Conservation (phyloP, 345 rosid genomes). For the Melastoma malabathricum region DNA sequence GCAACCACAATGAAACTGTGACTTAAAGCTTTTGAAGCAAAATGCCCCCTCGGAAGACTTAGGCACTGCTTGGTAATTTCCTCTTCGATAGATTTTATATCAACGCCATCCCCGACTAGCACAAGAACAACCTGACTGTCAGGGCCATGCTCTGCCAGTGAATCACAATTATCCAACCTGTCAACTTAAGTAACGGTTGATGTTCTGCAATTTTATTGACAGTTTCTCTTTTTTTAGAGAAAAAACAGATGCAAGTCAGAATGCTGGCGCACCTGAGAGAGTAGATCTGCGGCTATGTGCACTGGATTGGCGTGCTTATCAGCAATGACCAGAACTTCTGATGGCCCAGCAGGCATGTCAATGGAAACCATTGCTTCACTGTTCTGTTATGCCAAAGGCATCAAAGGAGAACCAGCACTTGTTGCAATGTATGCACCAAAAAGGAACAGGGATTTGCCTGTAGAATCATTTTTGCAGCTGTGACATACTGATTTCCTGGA, state of each 20-base stretch:
- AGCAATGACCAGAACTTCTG: constrained; percentile 88
- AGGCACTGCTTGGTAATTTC: constrained; percentile 65
- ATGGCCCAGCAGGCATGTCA: constrained; percentile 99
- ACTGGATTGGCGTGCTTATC: constrained; percentile 69
- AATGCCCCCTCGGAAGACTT: constrained; percentile 68
- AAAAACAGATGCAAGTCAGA: neutral
- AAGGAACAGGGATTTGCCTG: constrained; percentile 12
- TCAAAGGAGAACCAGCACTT: neutral
- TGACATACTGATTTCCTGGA: constrained; percentile 92
- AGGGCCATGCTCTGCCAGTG: constrained; percentile 96
- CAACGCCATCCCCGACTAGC: constrained; percentile 60
- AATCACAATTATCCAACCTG: constrained; percentile 1
- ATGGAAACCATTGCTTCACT: constrained; percentile 98
- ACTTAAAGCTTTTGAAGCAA: constrained; percentile 69
- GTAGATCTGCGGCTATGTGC: constrained; percentile 86
- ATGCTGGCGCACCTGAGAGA: constrained; percentile 71
- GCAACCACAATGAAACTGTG: constrained; percentile 79
- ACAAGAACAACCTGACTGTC: constrained; percentile 96
- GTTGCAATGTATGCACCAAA: neutral
- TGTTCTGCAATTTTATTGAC: no score
- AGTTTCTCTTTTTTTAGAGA: no score
- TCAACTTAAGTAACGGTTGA: no score
- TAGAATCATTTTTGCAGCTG: constrained; percentile 94
- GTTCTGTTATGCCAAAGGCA: constrained; percentile 34
- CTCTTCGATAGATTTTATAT: constrained; percentile 60